phyloP scores from a whole-genome alignment of 805 yeast species.

The Candida odintsovae region DNA sequence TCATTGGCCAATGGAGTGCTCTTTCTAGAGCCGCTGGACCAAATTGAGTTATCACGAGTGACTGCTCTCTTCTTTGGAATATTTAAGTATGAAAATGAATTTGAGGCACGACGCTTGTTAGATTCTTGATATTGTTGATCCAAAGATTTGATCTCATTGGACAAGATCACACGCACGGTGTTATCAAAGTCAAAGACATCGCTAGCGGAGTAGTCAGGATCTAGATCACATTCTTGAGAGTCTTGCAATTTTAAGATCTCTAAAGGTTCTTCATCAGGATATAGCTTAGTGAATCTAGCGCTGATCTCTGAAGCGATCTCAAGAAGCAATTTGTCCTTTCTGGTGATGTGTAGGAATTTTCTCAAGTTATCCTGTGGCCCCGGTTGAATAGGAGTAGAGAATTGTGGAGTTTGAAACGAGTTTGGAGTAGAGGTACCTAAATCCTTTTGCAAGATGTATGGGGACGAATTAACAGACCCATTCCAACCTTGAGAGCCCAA shows the following conservation, averaged over 20 bases:
- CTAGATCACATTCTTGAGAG: slow-evolving; percentile 62
- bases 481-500: not conserved
- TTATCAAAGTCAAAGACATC: slow-evolving; percentile 56
- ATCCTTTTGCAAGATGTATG: slow-evolving; percentile 5
- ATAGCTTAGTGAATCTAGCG: slow-evolving; percentile 52
- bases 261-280: slow-evolving; percentile 55
- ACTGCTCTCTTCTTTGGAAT: slow-evolving; percentile 23
- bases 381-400: slow-evolving; percentile 9
- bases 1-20: slow-evolving; percentile 37
- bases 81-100: slow-evolving; percentile 14
- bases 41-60: slow-evolving; percentile 6
- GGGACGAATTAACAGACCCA: slow-evolving; percentile 5
- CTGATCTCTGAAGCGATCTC: slow-evolving; percentile 48
- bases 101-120: slow-evolving; percentile 22
- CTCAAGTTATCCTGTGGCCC: slow-evolving; percentile 27
- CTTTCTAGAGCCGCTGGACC: slow-evolving; percentile 21
- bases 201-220: slow-evolving; percentile 63
- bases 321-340: slow-evolving; percentile 38
- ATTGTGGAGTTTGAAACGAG: slow-evolving; percentile 2
- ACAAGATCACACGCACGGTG: slow-evolving; percentile 40
- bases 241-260: slow-evolving; percentile 63
- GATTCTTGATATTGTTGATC: slow-evolving; percentile 1
- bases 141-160: slow-evolving; percentile 31
- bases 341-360: slow-evolving; percentile 63
- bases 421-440: slow-evolving; percentile 9